Evolutionary conservation across 805 yeast genomes (phyloP).

Genomic region (Hyphopichia homilentoma): DNA sequence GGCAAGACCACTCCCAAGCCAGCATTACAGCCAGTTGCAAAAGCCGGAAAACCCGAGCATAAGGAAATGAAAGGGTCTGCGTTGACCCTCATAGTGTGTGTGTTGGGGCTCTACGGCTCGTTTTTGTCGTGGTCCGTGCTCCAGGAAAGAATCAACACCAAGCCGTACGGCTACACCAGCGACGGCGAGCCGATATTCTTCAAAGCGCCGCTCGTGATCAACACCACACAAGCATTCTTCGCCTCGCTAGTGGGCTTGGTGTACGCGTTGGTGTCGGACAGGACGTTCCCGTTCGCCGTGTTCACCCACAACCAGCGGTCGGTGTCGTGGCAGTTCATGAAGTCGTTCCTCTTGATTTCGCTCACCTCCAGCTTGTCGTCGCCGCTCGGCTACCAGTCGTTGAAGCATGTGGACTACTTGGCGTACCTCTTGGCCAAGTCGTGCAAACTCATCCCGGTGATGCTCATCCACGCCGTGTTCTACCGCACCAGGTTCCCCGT

Average conservation of each 20-base stretch:
- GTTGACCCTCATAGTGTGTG: slow-evolving; percentile 28
- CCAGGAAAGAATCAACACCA: slow-evolving; percentile 82
- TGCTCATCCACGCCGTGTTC: slow-evolving; percentile 70
- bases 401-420: slow-evolving; percentile 81
- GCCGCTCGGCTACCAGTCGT: slow-evolving; percentile 76
- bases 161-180: slow-evolving; percentile 54
- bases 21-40: no score
- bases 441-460: slow-evolving; percentile 92
- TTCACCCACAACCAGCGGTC: slow-evolving; percentile 27
- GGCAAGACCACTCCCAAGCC: no score
- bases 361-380: slow-evolving; percentile 75
- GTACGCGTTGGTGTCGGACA: slow-evolving; percentile 44
- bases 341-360: slow-evolving; percentile 52
- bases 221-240: slow-evolving; percentile 66
- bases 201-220: slow-evolving; percentile 76
- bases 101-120: slow-evolving; percentile 74
- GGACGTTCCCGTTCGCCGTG: slow-evolving; percentile 22
- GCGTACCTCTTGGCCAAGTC: slow-evolving; percentile 85
- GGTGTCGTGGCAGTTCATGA: slow-evolving; percentile 15
- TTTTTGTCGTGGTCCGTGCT: slow-evolving; percentile 89
- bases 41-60: no score
- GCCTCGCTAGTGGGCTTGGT: slow-evolving; percentile 67
- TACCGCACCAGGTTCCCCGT: slow-evolving; percentile 70
- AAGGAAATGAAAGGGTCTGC: slow-evolving; percentile 15
- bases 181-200: slow-evolving; percentile 42